phyloP scores from a whole-genome alignment of 2,329 filamentous ascomycete genomes.

The Sporothrix curviconia region DNA sequence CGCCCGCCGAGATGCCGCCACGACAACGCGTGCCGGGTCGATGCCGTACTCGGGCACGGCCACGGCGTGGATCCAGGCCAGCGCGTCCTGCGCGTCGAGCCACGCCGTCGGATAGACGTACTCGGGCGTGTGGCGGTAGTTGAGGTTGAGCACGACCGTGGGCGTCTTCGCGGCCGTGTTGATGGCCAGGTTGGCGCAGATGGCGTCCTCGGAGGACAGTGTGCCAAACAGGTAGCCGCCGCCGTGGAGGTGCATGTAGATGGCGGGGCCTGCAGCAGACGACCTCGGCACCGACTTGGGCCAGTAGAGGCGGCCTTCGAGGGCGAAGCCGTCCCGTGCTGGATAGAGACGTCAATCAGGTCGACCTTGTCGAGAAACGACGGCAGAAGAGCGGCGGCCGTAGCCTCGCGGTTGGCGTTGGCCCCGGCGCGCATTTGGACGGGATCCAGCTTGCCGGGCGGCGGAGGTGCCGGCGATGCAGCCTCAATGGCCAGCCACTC shows the following conservation, averaged over 20 bases:
- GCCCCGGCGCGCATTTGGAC: slow-evolving; percentile 22
- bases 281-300: slow-evolving; percentile 39
- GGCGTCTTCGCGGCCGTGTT: slow-evolving; percentile 16
- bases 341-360: slow-evolving; percentile 28
- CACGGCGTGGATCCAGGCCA: slow-evolving; percentile 46
- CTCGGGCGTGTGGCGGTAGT: slow-evolving; percentile 54
- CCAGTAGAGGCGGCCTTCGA: slow-evolving; percentile 25
- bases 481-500: slow-evolving; percentile 39
- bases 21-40: slow-evolving; percentile 28
- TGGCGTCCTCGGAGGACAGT: slow-evolving; percentile 45
- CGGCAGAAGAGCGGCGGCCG: slow-evolving; percentile 27
- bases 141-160: slow-evolving; percentile 32
- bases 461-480: slow-evolving; percentile 24
- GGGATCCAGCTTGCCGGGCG: slow-evolving; percentile 17
- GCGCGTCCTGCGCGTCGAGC: slow-evolving; percentile 48
- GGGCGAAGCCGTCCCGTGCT: slow-evolving; percentile 17
- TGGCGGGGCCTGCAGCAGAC: slow-evolving; percentile 38
- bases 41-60: slow-evolving; percentile 23
- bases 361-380: slow-evolving; percentile 24
- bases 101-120: slow-evolving; percentile 45
- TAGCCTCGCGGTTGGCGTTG: slow-evolving; percentile 30
- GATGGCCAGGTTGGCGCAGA: slow-evolving; percentile 42
- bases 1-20: slow-evolving; percentile 36
- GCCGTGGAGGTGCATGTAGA: slow-evolving; percentile 20
- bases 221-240: slow-evolving; percentile 46